Evolutionary conservation across 2,329 filamentous ascomycete genomes (phyloP).

Genomic region (Xylaria hypoxylon): DNA sequence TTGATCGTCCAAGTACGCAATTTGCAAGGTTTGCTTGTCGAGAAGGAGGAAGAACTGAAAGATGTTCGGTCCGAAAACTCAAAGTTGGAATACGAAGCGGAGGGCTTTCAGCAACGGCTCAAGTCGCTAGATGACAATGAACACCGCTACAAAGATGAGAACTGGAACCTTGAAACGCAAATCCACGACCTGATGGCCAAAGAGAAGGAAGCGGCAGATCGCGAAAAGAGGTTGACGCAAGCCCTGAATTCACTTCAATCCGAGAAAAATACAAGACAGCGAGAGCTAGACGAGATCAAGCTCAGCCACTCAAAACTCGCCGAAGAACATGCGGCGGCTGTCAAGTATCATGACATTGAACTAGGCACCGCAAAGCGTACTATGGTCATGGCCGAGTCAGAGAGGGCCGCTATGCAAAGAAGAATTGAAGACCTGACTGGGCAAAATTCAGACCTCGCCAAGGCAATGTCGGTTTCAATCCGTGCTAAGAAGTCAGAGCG

Average conservation of each 20-base stretch:
- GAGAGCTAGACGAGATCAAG: conserved; percentile 91
- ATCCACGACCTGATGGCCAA: conserved; percentile 83
- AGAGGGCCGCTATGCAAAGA: conserved; percentile 80
- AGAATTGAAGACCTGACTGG: conserved; percentile 88
- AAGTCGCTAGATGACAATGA: conserved; percentile 91
- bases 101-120: conserved; percentile 82
- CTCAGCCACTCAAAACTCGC: conserved; percentile 79
- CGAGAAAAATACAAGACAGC: conserved; percentile 82
- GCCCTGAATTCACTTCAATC: conserved; percentile 74
- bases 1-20: conserved; percentile 94
- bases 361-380: conserved; percentile 85
- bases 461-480: conserved; percentile 77
- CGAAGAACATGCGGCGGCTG: conserved; percentile 80
- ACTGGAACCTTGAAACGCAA: conserved; percentile 95
- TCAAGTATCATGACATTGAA: conserved; percentile 91
- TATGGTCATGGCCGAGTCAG: conserved; percentile 80
- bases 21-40: conserved; percentile 83
- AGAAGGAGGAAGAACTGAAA: conserved; percentile 89
- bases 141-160: conserved; percentile 96
- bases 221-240: conserved; percentile 84
- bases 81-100: conserved; percentile 83
- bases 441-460: conserved; percentile 92
- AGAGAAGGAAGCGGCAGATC: conserved; percentile 80
- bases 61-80: conserved; percentile 79
- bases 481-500: conserved; percentile 75